Conservation (phyloP, 192 early-diverging fungal species). For the Podochytrium sp. region DNA sequence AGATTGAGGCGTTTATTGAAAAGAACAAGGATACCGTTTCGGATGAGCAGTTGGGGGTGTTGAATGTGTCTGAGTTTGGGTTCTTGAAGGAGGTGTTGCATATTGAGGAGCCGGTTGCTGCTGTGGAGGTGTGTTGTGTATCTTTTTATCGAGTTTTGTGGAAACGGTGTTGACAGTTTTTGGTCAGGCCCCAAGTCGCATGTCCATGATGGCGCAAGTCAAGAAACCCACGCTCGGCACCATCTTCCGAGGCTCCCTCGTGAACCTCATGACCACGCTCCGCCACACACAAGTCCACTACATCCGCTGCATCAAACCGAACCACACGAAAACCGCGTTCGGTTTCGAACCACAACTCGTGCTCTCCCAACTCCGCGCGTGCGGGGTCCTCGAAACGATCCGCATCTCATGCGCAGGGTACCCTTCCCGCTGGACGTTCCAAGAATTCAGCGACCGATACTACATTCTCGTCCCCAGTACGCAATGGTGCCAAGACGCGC, state of each 20-base stretch:
- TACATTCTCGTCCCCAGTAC: constrained; percentile 58
- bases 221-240: constrained; percentile 92
- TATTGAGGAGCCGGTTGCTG: constrained; percentile 53
- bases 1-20: constrained; percentile 93
- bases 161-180: neutral
- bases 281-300: constrained; percentile 92
- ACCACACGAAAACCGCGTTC: constrained; percentile 92
- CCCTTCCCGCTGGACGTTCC: constrained; percentile 86
- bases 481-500: constrained; percentile 61
- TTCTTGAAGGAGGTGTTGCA: constrained; percentile 83
- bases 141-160: neutral
- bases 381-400: constrained; percentile 99
- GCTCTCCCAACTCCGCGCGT: constrained; percentile 90
- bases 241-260: constrained; percentile 93
- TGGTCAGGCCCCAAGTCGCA: constrained; percentile 14
- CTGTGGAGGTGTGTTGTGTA: neutral
- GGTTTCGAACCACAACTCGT: constrained; percentile 94
- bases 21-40: constrained; percentile 99
- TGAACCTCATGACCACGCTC: constrained; percentile 94
- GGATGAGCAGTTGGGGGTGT: constrained; percentile 82
- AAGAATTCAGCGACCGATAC: constrained; percentile 89
- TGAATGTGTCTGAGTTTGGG: constrained; percentile 76
- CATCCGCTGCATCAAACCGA: constrained; percentile 99
- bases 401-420: constrained; percentile 98
- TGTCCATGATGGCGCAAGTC: constrained; percentile 57